Percentiles rank a stretch among this genome's conserved stretches.
These are phyloP conservation scores for Debaryomyces singareniensis DNA, from an alignment of 1,139 yeast genomes.

Conservation along the genomic window DNA sequence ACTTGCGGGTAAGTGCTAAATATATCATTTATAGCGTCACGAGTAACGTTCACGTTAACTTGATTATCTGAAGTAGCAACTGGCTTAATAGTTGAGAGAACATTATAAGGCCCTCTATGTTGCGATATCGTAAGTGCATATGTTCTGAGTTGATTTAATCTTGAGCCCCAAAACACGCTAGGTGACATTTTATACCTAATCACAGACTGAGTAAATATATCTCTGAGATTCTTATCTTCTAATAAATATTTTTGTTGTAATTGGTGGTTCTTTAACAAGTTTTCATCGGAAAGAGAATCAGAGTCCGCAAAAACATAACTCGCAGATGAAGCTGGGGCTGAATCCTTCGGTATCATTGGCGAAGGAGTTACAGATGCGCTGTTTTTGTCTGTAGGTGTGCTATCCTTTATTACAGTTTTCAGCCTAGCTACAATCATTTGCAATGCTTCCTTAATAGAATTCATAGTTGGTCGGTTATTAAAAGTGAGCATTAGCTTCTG, in stretches of 20 bases:
- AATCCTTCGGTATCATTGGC: not conserved
- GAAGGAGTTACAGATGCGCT: constrained; percentile 9
- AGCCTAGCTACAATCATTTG: constrained; percentile 70
- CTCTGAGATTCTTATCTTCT: constrained; percentile 64
- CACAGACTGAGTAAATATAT: constrained; percentile 82
- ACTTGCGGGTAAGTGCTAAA: constrained; percentile 92
- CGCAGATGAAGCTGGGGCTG: constrained; percentile 4
- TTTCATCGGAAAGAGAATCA: constrained; percentile 29
- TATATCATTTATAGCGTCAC: constrained; percentile 85
- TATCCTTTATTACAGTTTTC: constrained; percentile 41
- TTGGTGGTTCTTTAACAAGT: constrained; percentile 58
- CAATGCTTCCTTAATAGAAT: constrained; percentile 59
- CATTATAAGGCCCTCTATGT: constrained; percentile 89
- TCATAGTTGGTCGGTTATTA: constrained; percentile 70
- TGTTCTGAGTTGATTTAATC: constrained; percentile 75
- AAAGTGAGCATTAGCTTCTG: constrained; percentile 56
- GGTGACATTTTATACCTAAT: constrained; percentile 74
- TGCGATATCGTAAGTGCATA: constrained; percentile 82
- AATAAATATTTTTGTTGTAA: constrained; percentile 73
- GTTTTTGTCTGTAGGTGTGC: constrained; percentile 8
- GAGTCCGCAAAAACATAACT: constrained; percentile 20
- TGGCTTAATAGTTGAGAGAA: constrained; percentile 86
- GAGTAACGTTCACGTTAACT: constrained; percentile 84
- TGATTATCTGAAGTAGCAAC: constrained; percentile 86
- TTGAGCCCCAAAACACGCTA: constrained; percentile 80